Conservation (phyloP, 2,329 filamentous ascomycete species). For the Thielaviopsis musarum region DNA sequence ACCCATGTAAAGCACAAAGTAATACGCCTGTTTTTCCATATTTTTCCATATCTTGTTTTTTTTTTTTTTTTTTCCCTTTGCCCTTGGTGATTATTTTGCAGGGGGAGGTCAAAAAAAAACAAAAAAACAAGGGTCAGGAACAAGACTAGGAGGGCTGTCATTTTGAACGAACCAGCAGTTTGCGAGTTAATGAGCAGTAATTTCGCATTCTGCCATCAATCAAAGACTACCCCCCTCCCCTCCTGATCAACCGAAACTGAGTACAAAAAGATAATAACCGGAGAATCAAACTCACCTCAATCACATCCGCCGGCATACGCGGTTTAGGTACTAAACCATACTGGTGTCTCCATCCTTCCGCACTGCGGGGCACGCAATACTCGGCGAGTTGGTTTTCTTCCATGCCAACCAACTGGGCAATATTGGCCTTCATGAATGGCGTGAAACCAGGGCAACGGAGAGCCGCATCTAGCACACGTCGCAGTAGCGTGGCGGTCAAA, state of each 20-base stretch:
- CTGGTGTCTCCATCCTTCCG: conserved; percentile 33
- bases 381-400: conserved; percentile 20
- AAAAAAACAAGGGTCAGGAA: neutral
- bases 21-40: too few relatives aligned
- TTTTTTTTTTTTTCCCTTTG: neutral
- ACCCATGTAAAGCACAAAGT: neutral
- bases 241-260: neutral
- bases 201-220: neutral
- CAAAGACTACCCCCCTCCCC: neutral
- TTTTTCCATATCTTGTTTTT: too few relatives aligned
- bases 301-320: conserved; percentile 30
- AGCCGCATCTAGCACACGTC: conserved; percentile 33
- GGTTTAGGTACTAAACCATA: conserved; percentile 35
- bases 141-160: neutral
- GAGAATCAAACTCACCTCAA: conserved; percentile 29
- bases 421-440: conserved; percentile 41
- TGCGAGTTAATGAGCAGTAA: neutral
- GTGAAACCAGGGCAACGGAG: conserved; percentile 45
- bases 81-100: neutral
- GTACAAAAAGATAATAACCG: neutral
- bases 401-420: conserved; percentile 28
- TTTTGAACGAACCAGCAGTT: neutral
- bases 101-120: neutral
- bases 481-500: conserved; percentile 35
- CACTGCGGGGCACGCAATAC: conserved; percentile 31